Base-by-base conservation (phyloP, 176 grass and related monocot species). In the Rhynchospora pubera region DNA sequence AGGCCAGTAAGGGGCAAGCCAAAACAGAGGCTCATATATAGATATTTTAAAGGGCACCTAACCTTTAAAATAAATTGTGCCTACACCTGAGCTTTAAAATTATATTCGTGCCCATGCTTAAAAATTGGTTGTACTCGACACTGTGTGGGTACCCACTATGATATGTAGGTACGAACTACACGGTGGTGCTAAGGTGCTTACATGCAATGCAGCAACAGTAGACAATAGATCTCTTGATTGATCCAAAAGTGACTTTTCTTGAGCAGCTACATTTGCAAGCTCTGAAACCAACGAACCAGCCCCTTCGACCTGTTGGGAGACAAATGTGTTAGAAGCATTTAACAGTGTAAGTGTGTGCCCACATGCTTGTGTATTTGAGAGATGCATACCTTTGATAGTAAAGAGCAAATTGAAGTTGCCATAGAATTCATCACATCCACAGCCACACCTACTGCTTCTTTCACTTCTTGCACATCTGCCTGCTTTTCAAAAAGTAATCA, bases 201-300 rank as follows among this genome's bases (percentile, higher is more conserved):
- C 92, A 19, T 99, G 90, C 89, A 95, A 90, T 32, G 91, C 82
- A 51, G 92, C 85, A 28, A 99, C 89, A 3, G 72, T 85, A 79
- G 96, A 95, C 82, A 95, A 80, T 62, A 99, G 85, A 84, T 99
- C 92, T 84, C 92, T 94, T 51, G 92, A 99, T 80, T 99, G 92
- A 15, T 91, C 81, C 90, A 99, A 87, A 9, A 95, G 76, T 82
- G 59, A 53, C 22, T 80, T 91, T 53, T 99, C 91, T 90, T 93
- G 79, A 5, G 34, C 84, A 5, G 92, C 82, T 22, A 93, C 84
- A 84, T 87, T 93, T 61, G 93, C 72, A 21, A 99, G 96, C 61
- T 99, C 96, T 82, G 87, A 91, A 45, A 99, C 87, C 91, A 99
- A 85, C 71, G 87, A 71, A 84, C 89, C 92, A 82, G 90, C 88